Conservation (phyloP, 805 yeast genomes). For the Kluyveromyces starmeri region DNA sequence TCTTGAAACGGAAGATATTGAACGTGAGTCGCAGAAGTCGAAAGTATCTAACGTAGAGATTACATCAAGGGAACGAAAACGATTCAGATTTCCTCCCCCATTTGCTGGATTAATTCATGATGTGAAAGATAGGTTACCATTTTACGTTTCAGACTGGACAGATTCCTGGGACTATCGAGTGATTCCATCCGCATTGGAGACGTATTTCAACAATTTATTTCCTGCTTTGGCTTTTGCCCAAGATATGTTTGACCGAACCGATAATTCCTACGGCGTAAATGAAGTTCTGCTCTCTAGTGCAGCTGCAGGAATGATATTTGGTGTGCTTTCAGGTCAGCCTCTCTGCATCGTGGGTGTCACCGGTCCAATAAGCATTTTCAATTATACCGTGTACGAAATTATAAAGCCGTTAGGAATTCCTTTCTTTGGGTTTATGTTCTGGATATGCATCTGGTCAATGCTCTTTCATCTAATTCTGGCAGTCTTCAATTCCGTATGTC, state of each 20-base stretch:
- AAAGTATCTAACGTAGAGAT: not conserved
- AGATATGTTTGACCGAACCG: conserved; percentile 90
- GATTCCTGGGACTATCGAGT: conserved; percentile 85
- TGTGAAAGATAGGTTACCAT: conserved; percentile 40
- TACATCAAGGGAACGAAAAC: not conserved
- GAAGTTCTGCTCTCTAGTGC: conserved; percentile 81
- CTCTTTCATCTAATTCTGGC: conserved; percentile 70
- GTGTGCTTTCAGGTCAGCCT: conserved; percentile 82
- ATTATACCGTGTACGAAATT: conserved; percentile 60
- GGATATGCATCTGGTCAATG: conserved; percentile 92
- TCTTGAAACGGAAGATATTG: too few relatives aligned
- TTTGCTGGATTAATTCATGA: conserved; percentile 32
- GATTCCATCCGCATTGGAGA: conserved; percentile 71
- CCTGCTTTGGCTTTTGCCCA: conserved; percentile 97
- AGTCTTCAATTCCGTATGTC: conserved; percentile 54
- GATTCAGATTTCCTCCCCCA: conserved; percentile 5
- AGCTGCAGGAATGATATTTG: conserved; percentile 82
- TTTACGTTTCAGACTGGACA: conserved; percentile 65
- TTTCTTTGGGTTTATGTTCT: conserved; percentile 88
- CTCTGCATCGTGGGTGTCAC: conserved; percentile 94
- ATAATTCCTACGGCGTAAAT: conserved; percentile 82
- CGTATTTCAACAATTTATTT: conserved; percentile 80
- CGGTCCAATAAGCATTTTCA: conserved; percentile 89
- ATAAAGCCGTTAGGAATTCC: conserved; percentile 33
- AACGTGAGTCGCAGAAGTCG: not conserved